Percentiles rank a stretch among this genome's conserved stretches.
phyloP scores from a whole-genome alignment of 352 stramenopile genomes.

The Plasmopara muralis region DNA sequence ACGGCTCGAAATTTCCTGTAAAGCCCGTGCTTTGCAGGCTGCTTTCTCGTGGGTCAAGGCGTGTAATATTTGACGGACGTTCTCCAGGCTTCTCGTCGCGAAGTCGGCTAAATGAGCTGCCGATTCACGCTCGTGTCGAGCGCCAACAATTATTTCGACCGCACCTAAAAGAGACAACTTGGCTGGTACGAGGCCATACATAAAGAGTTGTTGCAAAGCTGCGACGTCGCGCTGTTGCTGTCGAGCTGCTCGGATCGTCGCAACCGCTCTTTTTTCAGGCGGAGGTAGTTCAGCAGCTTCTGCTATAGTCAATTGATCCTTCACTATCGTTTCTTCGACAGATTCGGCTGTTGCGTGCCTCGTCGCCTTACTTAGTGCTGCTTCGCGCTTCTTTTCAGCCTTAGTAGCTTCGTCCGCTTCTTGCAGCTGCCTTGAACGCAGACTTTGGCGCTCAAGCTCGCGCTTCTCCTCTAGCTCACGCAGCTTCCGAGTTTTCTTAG shows the following conservation, averaged over 20 bases:
- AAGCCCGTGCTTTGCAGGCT: conserved; percentile 27
- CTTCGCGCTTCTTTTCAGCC: conserved; percentile 27
- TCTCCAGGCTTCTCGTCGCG: conserved; percentile 19
- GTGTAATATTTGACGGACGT: conserved; percentile 26
- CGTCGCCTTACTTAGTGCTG: conserved; percentile 19
- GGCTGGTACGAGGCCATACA: conserved; percentile 33
- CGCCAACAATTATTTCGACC: conserved; percentile 48
- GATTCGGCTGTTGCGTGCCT: conserved; percentile 2
- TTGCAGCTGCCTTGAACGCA: conserved; percentile 38
- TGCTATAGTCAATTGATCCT: not conserved
- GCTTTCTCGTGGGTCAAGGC: conserved; percentile 48
- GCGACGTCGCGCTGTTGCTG: conserved; percentile 44
- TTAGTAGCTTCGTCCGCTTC: conserved; percentile 30
- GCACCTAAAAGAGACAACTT: conserved; percentile 48
- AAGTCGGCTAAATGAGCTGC: conserved; percentile 25
- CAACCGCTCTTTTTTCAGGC: conserved; percentile 11
- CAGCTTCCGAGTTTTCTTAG: conserved; percentile 73
- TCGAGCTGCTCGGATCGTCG: conserved; percentile 1
- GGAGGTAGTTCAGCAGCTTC: conserved; percentile 6
- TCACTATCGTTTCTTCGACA: conserved; percentile 2
- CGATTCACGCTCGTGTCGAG: conserved; percentile 49
- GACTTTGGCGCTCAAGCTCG: conserved; percentile 42
- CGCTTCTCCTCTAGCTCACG: conserved; percentile 65
- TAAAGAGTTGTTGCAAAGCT: conserved; percentile 57
- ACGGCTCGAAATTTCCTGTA: conserved; percentile 15